A percentile compares a stretch with the other conserved stretches of the same genome.
Evolutionary conservation across 768 basidiomycete genomes (phyloP).

Genomic region (Rhizopogon vinicolor): DNA sequence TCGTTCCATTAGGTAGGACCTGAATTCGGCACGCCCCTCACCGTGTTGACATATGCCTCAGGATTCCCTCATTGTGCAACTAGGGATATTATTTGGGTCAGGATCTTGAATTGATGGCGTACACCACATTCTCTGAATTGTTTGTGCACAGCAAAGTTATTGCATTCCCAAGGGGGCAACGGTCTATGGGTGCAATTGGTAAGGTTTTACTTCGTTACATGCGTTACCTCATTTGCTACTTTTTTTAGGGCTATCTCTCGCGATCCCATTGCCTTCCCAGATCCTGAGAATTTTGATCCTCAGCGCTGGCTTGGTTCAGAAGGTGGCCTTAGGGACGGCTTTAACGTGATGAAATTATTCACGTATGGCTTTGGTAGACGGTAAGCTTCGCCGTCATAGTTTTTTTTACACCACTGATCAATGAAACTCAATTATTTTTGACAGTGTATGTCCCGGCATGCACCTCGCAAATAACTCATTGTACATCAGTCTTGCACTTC

Average conservation of each 20-base stretch:
- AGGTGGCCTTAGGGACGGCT: too few relatives aligned
- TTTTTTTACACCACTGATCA: too few relatives aligned
- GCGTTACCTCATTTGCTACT: background rate
- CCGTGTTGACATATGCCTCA: background rate
- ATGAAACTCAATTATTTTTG: too few relatives aligned
- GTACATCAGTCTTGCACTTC: too few relatives aligned
- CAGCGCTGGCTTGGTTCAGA: too few relatives aligned
- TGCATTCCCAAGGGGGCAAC: slow-evolving; percentile 30
- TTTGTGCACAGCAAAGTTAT: slow-evolving; percentile 23
- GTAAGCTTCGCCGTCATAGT: too few relatives aligned
- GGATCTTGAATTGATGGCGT: background rate
- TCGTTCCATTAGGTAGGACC: slow-evolving; percentile 22
- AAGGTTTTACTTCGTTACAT: background rate
- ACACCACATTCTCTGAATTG: background rate
- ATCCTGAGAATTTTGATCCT: too few relatives aligned
- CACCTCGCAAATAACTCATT: too few relatives aligned
- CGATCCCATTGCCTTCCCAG: too few relatives aligned
- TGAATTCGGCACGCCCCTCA: background rate
- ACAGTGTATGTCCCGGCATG: too few relatives aligned
- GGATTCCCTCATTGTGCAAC: slow-evolving; percentile 61
- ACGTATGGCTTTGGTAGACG: too few relatives aligned
- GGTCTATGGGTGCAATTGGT: slow-evolving; percentile 30
- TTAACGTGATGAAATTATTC: too few relatives aligned
- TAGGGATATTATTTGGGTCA: slow-evolving; percentile 56
- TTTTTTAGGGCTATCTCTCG: background rate